Base-by-base conservation (phyloP, 768 basidiomycete genomes). In the Tephrocybe sp. region DNA sequence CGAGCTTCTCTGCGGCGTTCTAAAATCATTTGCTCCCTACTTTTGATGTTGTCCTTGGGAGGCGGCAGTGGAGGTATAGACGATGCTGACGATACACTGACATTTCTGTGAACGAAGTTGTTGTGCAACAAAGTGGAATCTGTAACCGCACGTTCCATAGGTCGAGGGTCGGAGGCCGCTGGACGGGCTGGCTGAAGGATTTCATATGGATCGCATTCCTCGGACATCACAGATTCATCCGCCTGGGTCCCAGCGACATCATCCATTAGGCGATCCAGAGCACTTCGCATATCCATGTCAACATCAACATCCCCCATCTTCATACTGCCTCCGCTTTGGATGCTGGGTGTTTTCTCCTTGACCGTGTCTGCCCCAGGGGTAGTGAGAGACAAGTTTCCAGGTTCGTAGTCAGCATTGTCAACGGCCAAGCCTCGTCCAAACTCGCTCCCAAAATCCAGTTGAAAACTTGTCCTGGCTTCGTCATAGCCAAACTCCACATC, bases 221-320 rank as follows among this genome's bases (percentile, higher is more conserved):
- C 71, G 21, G 70, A 69, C 51, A 68, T 64, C 53, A 73, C 66
- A 13, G 75, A 77, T 39, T 74, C 72, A 22, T 75, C 71, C 13
- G 67, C 67, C 42, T 61, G 52, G 36, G 68, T 53, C 27, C 75
- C 74, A 37, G 76, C 78, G 16, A 86, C 84, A 47, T 86, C 82
- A 53, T 86, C 83, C 80, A 88, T 84, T 24, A 88, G 70, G 37
- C 83, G 69, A 60, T 88, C 86, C 24, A 88, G 71, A 5, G 86
- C 86, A 52, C 82, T 84, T 52, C 80, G 79, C 78, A 86, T 86
- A 40, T 86, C 86, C 71, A 79, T 77, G 54, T 79, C 76, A 22
- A 84, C 80, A 56, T 82, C 77, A 22, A 81, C 72, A 38, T 76
- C 72, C 6, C 74, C 76, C 58, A 68, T 73, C 57, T 55, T 69